These are phyloP conservation scores for Letharia columbiana DNA, from an alignment of 495 filamentous ascomycete genomes.

Conservation along the genomic window DNA sequence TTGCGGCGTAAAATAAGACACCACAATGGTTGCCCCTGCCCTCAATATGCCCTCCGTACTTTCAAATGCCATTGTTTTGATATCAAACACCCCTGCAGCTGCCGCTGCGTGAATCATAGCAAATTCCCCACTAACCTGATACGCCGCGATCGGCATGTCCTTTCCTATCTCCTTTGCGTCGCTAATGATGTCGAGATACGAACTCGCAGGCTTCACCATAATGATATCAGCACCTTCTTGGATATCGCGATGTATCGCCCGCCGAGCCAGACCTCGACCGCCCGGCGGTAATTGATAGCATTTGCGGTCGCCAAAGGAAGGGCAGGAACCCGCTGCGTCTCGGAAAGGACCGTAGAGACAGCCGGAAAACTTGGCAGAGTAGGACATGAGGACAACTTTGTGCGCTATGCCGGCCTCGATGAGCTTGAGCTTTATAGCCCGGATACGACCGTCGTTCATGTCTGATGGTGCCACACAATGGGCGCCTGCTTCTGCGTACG, in stretches of 20 bases:
- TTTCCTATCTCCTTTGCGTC: slow-evolving; percentile 89
- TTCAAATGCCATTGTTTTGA: slow-evolving; percentile 93
- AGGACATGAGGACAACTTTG: slow-evolving; percentile 86
- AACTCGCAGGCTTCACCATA: slow-evolving; percentile 95
- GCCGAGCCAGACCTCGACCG: slow-evolving; percentile 83
- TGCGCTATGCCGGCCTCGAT: slow-evolving; percentile 88
- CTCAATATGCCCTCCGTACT: slow-evolving; percentile 85
- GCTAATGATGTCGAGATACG: slow-evolving; percentile 91
- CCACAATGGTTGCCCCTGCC: slow-evolving; percentile 82
- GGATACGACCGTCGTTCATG: slow-evolving; percentile 97
- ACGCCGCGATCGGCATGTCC: slow-evolving; percentile 86
- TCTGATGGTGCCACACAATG: slow-evolving; percentile 96
- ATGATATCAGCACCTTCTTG: slow-evolving; percentile 93
- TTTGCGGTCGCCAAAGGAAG: slow-evolving; percentile 86
- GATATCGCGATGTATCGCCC: slow-evolving; percentile 85
- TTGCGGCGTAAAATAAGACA: slow-evolving; percentile 90
- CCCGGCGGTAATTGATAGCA: slow-evolving; percentile 95
- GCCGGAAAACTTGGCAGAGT: slow-evolving; percentile 93
- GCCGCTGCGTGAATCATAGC: slow-evolving; percentile 97
- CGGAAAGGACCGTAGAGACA: slow-evolving; percentile 96
- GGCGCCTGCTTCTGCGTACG: slow-evolving; percentile 86
- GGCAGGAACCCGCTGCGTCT: slow-evolving; percentile 85
- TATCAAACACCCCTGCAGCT: slow-evolving; percentile 93
- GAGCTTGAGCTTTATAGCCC: slow-evolving; percentile 91
- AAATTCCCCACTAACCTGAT: slow-evolving; percentile 94